Evolutionary conservation across 1,284 basidiomycete species (phyloP).

Genomic region (Puccinia hordei): DNA sequence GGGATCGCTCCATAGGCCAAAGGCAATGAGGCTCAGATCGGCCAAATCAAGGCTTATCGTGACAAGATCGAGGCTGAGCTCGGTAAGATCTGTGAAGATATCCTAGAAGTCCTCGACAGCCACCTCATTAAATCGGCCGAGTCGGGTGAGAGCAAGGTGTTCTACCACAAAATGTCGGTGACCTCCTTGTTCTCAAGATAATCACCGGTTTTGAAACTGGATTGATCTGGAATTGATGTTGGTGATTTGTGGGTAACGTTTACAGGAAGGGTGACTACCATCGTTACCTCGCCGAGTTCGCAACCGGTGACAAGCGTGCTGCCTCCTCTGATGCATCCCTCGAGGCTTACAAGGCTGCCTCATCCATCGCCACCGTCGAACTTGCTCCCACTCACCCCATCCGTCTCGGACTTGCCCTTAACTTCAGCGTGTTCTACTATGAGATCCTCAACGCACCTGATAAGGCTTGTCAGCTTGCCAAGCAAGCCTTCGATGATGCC

Average conservation of each 20-base stretch:
- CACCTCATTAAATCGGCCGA: conserved; percentile 59
- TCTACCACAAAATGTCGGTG: conserved; percentile 59
- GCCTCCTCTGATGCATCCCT: conserved; percentile 58
- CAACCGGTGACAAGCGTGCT: conserved; percentile 59
- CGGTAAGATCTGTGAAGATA: conserved; percentile 58
- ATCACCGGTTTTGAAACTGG: too few species aligned
- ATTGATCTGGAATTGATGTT: neutral
- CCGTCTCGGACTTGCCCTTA: conserved; percentile 62
- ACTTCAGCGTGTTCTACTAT: conserved; percentile 64
- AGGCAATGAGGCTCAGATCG: conserved; percentile 57
- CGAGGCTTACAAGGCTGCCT: conserved; percentile 62
- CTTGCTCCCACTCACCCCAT: conserved; percentile 62
- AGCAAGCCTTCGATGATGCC: conserved; percentile 63
- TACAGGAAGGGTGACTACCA: conserved; percentile 63
- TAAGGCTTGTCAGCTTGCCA: conserved; percentile 62
- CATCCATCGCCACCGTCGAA: conserved; percentile 61
- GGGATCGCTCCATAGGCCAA: conserved; percentile 52
- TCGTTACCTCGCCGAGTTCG: conserved; percentile 64
- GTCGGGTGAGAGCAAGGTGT: conserved; percentile 58
- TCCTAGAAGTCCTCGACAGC: conserved; percentile 58
- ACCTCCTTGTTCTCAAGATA: neutral
- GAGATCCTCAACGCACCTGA: conserved; percentile 63
- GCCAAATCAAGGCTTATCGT: conserved; percentile 58
- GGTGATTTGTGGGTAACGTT: neutral
- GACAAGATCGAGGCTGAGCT: conserved; percentile 58